These are phyloP conservation scores for Erythrobasidium hasegawianum DNA, from an alignment of 1,284 basidiomycete species.

Conservation along the genomic window DNA sequence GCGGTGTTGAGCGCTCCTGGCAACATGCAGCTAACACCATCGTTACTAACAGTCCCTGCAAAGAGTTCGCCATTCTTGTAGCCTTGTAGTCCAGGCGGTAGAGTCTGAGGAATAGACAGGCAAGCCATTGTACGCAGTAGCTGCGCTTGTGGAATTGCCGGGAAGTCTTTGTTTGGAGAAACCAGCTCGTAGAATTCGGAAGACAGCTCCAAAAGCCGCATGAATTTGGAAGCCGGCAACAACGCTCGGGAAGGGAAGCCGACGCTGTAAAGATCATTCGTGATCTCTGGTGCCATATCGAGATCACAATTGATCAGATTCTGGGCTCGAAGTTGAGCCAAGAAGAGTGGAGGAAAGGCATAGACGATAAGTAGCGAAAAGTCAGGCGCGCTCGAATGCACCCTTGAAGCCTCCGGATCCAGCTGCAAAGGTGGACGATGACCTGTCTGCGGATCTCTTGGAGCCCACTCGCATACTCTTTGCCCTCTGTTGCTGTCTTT, in stretches of 20 bases:
- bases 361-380: constrained; percentile 18
- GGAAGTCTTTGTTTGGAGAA: constrained; percentile 23
- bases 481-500: constrained; percentile 8
- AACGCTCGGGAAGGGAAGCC: constrained; percentile 18
- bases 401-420: constrained; percentile 12
- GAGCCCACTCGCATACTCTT: constrained; percentile 22
- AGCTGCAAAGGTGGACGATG: constrained; percentile 25
- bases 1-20: background rate
- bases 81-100: background rate
- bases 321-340: constrained; percentile 25
- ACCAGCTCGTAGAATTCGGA: constrained; percentile 32
- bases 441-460: constrained; percentile 13
- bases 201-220: constrained; percentile 31
- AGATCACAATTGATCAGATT: constrained; percentile 34
- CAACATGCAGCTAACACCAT: background rate
- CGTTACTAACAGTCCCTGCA: background rate
- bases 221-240: constrained; percentile 25
- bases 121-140: constrained; percentile 29
- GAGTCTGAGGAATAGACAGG: constrained; percentile 9
- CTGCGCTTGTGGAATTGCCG: constrained; percentile 23
- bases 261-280: constrained; percentile 29
- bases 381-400: constrained; percentile 23
- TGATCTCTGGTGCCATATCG: constrained; percentile 34
- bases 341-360: constrained; percentile 30
- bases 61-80: constrained; percentile 4